phyloP scores from a whole-genome alignment of 1,139 yeast species.

The Candida albicans region DNA sequence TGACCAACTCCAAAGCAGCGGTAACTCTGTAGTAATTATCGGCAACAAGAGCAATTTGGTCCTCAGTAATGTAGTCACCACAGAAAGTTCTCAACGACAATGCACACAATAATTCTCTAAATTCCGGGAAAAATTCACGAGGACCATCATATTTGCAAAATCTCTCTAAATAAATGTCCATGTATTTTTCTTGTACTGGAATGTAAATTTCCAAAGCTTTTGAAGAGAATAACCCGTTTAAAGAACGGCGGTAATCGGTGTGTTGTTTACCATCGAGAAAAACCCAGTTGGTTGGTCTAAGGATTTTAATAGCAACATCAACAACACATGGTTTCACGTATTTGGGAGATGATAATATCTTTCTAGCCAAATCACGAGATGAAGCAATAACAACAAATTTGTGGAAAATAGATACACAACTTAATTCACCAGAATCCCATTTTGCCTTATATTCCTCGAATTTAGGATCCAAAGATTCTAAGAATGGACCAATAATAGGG shows the following conservation, averaged over 20 bases:
- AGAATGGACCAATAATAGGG: conserved; percentile 95
- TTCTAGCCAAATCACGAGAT: conserved; percentile 85
- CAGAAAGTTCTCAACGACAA: conserved; percentile 89
- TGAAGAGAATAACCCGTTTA: conserved; percentile 85
- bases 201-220: conserved; percentile 80
- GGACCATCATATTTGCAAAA: conserved; percentile 66
- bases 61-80: conserved; percentile 91
- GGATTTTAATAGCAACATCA: conserved; percentile 89
- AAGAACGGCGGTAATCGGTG: conserved; percentile 84
- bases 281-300: conserved; percentile 97
- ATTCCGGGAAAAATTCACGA: conserved; percentile 80
- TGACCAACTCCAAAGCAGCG: conserved; percentile 93
- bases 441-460: conserved; percentile 90
- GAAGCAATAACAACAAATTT: conserved; percentile 96
- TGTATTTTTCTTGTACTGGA: conserved; percentile 79
- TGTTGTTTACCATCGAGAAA: conserved; percentile 95
- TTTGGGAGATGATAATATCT: conserved; percentile 78
- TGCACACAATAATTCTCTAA: conserved; percentile 95
- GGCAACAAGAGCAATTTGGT: conserved; percentile 81
- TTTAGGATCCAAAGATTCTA: conserved; percentile 94
- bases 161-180: conserved; percentile 73
- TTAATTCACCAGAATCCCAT: conserved; percentile 92
- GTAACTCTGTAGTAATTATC: conserved; percentile 91
- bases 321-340: conserved; percentile 97
- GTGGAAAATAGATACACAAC: conserved; percentile 97